Percentiles rank a stretch among this genome's conserved stretches.
phyloP scores from a whole-genome alignment of 192 early-diverging fungal genomes.

The Coemansia sp. region DNA sequence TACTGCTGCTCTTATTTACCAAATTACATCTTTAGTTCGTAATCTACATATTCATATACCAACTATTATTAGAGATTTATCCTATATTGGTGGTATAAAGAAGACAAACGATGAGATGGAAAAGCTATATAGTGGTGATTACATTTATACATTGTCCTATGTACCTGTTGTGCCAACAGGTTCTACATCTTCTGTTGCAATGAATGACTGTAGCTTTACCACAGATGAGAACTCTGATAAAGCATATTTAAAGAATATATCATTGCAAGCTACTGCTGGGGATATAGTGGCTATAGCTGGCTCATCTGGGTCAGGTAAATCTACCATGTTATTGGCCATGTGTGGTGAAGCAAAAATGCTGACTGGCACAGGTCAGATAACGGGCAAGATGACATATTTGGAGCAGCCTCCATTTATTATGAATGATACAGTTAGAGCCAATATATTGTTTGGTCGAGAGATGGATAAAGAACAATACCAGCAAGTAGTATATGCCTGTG shows the following conservation, averaged over 20 bases:
- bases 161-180: conserved; percentile 11
- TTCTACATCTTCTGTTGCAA: not conserved
- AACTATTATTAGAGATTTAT: not conserved
- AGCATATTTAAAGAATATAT: conserved; percentile 4
- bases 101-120: not conserved
- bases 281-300: conserved; percentile 52
- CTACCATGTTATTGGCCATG: conserved; percentile 53
- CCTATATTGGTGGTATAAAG: not conserved
- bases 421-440: conserved; percentile 40
- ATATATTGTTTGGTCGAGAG: conserved; percentile 29
- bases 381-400: conserved; percentile 53
- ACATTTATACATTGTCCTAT: not conserved
- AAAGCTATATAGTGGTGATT: not conserved
- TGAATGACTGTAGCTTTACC: conserved; percentile 1
- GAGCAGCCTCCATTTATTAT: conserved; percentile 41
- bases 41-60: not conserved
- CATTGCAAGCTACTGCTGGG: conserved; percentile 9
- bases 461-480: conserved; percentile 21
- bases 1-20: no score
- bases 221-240: conserved; percentile 6
- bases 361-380: conserved; percentile 61
- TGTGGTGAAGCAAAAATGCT: conserved; percentile 73
- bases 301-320: conserved; percentile 57
- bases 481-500: conserved; percentile 23
- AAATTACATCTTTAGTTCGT: no score